Evolutionary conservation across 345 rosid genomes (phyloP), one percentile per base, ranked within the genome.

Genomic region (Capsella bursapastoris): DNA sequence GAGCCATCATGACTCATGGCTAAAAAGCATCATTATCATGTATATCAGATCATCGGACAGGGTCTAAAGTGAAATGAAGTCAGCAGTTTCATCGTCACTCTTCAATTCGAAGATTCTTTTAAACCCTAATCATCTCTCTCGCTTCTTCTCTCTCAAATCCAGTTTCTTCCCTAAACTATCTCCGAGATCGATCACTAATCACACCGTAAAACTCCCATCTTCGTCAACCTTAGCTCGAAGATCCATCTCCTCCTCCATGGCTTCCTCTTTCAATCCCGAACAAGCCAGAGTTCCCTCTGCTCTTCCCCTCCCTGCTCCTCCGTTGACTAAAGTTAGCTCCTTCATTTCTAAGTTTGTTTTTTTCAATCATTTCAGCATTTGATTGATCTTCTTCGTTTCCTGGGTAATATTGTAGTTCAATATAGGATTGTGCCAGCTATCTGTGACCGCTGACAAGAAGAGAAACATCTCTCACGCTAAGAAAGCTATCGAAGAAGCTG

Each of bases 241-340:
- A 38, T 75, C 77, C 41, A 43, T 65, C 15, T 65, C 81, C 9
- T 48, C 76, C 25, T 57, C 76, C 40, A 88, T 89, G 92, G 85
- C 91, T 2, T 74, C 92, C 15, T 84, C 92, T 76, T 92, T 87
- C 86, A 87, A 83, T 50, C 87, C 96, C 5, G 97, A 90, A 69
- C 82, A 86, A 71, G 89, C 99, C 29, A 80, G 99, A 81, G 79
- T 73, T 44, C 97, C 97, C 3, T 84, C 92, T 12, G 93, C 93
- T 10, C 80, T 95, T 22, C 88, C 97, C 34, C 74, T 85, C 70
- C 97, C 97, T 4, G 34, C 85, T 28, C 92, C 97, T 65, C 88
- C 91, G 11, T 41, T 90, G 78, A 68, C 91, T 73, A 89, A 90
- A 90, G 99, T 64, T 66, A 13, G 60, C 22, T 66, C 62, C 51